Percentiles rank a stretch among this genome's conserved stretches.
Evolutionary conservation across 768 basidiomycete species (phyloP).

Genomic region (Saitozyma podzolica): DNA sequence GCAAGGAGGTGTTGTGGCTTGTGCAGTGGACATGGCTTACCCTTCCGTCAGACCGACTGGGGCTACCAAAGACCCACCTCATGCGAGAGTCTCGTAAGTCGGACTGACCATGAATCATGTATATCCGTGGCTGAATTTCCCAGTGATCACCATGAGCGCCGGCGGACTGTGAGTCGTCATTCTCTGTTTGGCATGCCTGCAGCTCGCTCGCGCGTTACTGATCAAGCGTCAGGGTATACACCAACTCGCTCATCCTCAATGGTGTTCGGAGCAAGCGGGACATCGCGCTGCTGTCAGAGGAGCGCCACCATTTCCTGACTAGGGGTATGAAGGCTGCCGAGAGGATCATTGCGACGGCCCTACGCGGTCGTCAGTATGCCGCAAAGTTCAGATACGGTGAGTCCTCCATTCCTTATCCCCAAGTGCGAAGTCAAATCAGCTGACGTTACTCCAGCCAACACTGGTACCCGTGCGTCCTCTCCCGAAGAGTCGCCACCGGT

Average conservation of each 20-base stretch:
- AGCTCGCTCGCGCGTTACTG: neutral
- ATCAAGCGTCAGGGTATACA: constrained; percentile 16
- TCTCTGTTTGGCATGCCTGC: neutral
- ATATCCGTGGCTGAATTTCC: neutral
- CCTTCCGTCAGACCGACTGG: constrained; percentile 2
- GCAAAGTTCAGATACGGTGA: constrained; percentile 31
- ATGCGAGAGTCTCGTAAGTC: constrained; percentile 1
- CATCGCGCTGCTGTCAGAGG: constrained; percentile 29
- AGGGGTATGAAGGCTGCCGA: constrained; percentile 34
- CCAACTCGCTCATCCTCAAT: constrained; percentile 38
- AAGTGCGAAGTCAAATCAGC: neutral
- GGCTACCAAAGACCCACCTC: neutral
- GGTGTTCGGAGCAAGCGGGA: constrained; percentile 33
- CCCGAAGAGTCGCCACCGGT: too few relatives aligned
- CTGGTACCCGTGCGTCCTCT: constrained; percentile 1
- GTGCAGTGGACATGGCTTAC: neutral
- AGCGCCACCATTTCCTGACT: constrained; percentile 25
- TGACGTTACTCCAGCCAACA: constrained; percentile 11
- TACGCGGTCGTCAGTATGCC: constrained; percentile 30
- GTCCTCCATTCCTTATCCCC: neutral
- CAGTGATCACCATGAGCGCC: constrained; percentile 33
- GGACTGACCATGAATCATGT: neutral
- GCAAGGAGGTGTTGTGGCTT: neutral
- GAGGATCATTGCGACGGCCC: constrained; percentile 23
- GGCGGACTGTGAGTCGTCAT: constrained; percentile 13